Evolutionary conservation across 306 rosid species (phyloP), one percentile per base, ranked within the genome.

Genomic region (Pyrus betulifolia): DNA sequence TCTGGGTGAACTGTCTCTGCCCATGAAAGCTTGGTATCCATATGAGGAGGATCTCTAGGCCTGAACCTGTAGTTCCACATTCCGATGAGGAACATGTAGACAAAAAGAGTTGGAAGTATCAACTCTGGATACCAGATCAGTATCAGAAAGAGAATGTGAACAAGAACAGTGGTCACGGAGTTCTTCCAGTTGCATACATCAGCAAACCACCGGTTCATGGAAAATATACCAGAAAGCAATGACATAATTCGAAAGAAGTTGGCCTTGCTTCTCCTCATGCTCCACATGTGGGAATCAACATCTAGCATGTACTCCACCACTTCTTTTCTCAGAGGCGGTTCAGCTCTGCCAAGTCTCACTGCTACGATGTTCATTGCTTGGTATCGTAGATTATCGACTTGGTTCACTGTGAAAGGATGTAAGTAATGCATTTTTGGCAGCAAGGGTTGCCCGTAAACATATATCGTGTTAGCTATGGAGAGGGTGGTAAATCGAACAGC

Each of bases 231-330:
- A 0, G 99, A 89, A 69, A 95, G 81, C 52, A 95, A 86, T 0
- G 99, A 88, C 96, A 95, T 92, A 57, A 92, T 80, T 5, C 97
- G 92, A 18, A 92, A 90, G 87, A 95, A 95, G 84, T 95, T 95
- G 8, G 97, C 97, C 82, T 92, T 95, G 92, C 99, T 95, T 82
- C 96, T 88, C 77, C 99, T 89, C 97, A 95, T 92, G 81, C 99
- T 95, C 99, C 99, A 92, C 84, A 92, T 79, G 58, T 90, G 96
- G 13, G 99, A 95, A 81, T 95, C 99, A 23, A 91, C 92, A 74
- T 95, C 97, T 23, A 95, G 66, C 99, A 95, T 95, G 92, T 88
- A 95, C 80, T 95, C 99, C 27, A 95, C 91, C 33, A 89, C 93
- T 61, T 95, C 99, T 76, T 91, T 95, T 67, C 99, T 85, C 2